Evolutionary conservation across 1,139 yeast species (phyloP), one percentile per base, ranked within the genome.

Genomic region (Kurtzmaniella quercitrusa): DNA sequence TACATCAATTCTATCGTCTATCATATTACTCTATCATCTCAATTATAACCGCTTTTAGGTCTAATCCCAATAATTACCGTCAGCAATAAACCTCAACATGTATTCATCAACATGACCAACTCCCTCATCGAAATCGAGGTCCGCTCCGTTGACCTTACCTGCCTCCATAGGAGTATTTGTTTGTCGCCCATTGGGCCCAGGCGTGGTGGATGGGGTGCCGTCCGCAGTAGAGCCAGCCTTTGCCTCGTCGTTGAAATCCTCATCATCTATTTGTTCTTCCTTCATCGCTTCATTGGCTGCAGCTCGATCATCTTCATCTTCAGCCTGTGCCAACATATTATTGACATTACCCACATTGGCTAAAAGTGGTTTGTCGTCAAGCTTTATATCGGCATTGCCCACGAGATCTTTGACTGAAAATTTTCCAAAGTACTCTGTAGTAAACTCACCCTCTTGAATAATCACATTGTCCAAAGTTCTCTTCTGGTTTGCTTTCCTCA

Each of bases 371-470:
- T 63, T 60, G 46, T 66, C 75, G 18, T 65, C 68, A 41, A 62
- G 48, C 15, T 66, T 74, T 8, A 60, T 50, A 8, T 63, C 72
- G 18, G 77, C 84, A 49, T 82, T 84, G 20, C 89, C 91, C 12
- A 93, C 78, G 52, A 93, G 69, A 58, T 93, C 98, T 47, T 82
- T 78, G n/a, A 91, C 94, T 0, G 96, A 87, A 43, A 91, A 73
- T 58, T 87, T 88, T 35, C 91, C 88, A 59, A 94, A 87, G 61
- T 91, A 93, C 60, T 94, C 98, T 0, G 98, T 94, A 0, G 98
- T 94, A 64, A 94, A 94, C 52, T 91, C 98, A 60, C 98, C 98
- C 47, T 93, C 96, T 65, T 94, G 98, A 53, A 94, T 94, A 43
- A 94, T 95, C 34, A 94, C 95, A 61, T 89, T 89, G 63, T 94